phyloP scores from a whole-genome alignment of 768 basidiomycete genomes.

The Exidia glandulosa region DNA sequence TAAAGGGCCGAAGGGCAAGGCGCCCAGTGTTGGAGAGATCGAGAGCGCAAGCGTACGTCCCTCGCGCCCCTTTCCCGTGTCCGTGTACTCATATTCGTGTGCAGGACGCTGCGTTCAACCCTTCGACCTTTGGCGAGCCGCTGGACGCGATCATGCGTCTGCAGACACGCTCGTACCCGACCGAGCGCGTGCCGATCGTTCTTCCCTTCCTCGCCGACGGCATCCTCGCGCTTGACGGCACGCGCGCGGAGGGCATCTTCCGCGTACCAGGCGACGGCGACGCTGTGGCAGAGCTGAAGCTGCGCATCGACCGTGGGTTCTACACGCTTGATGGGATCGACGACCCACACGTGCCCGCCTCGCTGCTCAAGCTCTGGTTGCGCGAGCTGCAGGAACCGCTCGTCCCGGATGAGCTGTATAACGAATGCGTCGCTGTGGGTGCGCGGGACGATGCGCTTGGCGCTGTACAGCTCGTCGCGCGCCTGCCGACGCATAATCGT shows the following conservation, averaged over 20 bases:
- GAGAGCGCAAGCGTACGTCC: constrained; percentile 86
- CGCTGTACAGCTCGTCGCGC: constrained; percentile 62
- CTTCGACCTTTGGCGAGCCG: constrained; percentile 87
- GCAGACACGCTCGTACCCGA: constrained; percentile 78
- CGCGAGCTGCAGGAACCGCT: constrained; percentile 88
- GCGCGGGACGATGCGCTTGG: constrained; percentile 58
- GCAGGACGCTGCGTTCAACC: constrained; percentile 93
- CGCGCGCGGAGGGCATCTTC: constrained; percentile 86
- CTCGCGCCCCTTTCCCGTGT: no score
- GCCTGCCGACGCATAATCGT: constrained; percentile 76
- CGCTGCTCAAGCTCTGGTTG: constrained; percentile 86
- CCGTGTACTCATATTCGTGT: no score
- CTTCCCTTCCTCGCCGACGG: constrained; percentile 89
- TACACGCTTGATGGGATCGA: constrained; percentile 85
- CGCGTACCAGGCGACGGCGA: constrained; percentile 87
- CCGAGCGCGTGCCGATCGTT: constrained; percentile 83
- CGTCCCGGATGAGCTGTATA: constrained; percentile 83
- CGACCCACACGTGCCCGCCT: constrained; percentile 83
- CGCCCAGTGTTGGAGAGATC: constrained; percentile 74
- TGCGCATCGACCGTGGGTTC: constrained; percentile 83
- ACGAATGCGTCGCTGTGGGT: constrained; percentile 70
- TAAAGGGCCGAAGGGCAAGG: constrained; percentile 79
- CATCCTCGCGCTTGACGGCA: constrained; percentile 79
- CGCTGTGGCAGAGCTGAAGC: constrained; percentile 75
- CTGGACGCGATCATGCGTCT: constrained; percentile 73